These are phyloP conservation scores for Ophiostoma sp. DNA, from an alignment of 2,329 filamentous ascomycete species.

Conservation along the genomic window DNA sequence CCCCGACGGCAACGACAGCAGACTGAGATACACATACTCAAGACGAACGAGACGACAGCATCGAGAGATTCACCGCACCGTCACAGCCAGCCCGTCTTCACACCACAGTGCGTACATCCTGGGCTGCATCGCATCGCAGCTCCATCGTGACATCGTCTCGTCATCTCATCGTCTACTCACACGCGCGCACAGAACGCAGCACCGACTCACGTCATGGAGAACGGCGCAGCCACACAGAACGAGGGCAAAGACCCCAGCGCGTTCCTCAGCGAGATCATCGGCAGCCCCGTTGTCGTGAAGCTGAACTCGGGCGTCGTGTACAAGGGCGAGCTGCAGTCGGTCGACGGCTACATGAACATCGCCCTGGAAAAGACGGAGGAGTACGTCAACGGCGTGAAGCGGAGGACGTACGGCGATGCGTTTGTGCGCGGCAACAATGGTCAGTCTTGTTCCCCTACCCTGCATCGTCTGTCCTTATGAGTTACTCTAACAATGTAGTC, in stretches of 20 bases:
- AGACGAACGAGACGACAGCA: not conserved
- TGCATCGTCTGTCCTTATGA: constrained; percentile 6
- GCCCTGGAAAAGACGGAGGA: constrained; percentile 93
- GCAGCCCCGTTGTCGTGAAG: constrained; percentile 90
- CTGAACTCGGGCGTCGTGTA: constrained; percentile 98
- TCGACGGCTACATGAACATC: constrained; percentile 99
- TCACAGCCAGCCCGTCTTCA: too few species aligned
- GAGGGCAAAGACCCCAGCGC: constrained; percentile 89
- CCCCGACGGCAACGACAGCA: too few species aligned
- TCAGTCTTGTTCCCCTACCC: constrained; percentile 37
- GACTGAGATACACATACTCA: not conserved
- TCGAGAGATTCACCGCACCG: too few species aligned
- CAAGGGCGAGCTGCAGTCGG: constrained; percentile 93
- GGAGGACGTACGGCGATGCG: constrained; percentile 83
- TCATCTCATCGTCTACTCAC: too few species aligned
- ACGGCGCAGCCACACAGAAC: constrained; percentile 53
- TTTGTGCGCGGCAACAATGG: constrained; percentile 97
- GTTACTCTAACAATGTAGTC: constrained; percentile 39
- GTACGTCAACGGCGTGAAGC: constrained; percentile 76
- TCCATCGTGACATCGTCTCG: too few species aligned
- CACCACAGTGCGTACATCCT: too few species aligned
- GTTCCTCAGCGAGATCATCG: constrained; percentile 91
- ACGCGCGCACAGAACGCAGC: too few species aligned
- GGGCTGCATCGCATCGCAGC: too few species aligned
- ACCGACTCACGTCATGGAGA: constrained; percentile 57